A percentile compares a stretch with the other conserved stretches of the same genome.
phyloP scores from a whole-genome alignment of 495 filamentous ascomycete species.

The Talaromyces wortmannii region DNA sequence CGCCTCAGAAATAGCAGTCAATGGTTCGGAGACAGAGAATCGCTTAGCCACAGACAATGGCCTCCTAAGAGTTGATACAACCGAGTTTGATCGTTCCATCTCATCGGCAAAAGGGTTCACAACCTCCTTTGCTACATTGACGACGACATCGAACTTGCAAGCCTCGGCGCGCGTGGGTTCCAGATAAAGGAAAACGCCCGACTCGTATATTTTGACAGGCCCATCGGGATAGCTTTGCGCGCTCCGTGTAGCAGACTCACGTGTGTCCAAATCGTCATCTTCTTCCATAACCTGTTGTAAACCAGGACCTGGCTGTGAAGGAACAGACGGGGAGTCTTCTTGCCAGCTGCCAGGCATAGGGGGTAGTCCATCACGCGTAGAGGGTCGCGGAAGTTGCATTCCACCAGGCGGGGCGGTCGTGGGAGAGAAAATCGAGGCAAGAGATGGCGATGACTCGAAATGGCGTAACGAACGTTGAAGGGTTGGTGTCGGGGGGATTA shows the following conservation, averaged over 20 bases:
- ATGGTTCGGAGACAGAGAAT: conserved; percentile 50
- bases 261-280: conserved; percentile 71
- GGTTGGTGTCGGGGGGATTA: conserved; percentile 37
- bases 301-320: conserved; percentile 1
- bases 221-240: conserved; percentile 88
- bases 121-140: conserved; percentile 95
- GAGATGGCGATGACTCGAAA: conserved; percentile 62
- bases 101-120: conserved; percentile 66
- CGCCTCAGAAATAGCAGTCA: conserved; percentile 60
- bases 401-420: conserved; percentile 52
- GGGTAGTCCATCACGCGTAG: conserved; percentile 26
- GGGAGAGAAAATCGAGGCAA: conserved; percentile 52
- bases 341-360: conserved; percentile 17
- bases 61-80: conserved; percentile 32
- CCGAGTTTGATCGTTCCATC: conserved; percentile 24
- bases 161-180: conserved; percentile 87
- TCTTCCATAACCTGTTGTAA: conserved; percentile 48
- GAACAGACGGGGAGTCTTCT: conserved; percentile 20
- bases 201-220: conserved; percentile 84
- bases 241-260: conserved; percentile 53
- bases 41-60: conserved; percentile 27
- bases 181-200: conserved; percentile 86
- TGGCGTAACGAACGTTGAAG: conserved; percentile 47
- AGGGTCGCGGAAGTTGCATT: conserved; percentile 54
- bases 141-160: conserved; percentile 78